Evolutionary conservation across 345 rosid genomes (phyloP).

Genomic region (Pistacia integerrima): DNA sequence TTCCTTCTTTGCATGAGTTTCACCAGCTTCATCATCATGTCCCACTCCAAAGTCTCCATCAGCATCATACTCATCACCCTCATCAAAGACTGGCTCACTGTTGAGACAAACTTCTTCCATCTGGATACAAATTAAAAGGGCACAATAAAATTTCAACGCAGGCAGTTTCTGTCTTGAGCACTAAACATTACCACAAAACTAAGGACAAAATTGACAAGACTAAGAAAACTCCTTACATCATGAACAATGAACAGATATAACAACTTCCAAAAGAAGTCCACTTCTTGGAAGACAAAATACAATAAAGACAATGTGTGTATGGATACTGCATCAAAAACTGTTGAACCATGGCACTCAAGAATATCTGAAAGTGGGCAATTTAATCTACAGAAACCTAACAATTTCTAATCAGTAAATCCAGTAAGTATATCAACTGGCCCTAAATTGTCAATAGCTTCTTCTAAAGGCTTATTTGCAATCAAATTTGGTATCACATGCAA

Average conservation of each 20-base stretch:
- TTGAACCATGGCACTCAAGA: neutral
- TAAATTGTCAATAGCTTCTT: neutral
- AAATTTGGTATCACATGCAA: neutral
- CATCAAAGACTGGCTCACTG: constrained; percentile 49
- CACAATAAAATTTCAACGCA: constrained; percentile 1
- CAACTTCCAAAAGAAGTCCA: neutral
- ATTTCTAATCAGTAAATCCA: neutral
- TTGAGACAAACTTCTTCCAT: constrained; percentile 63
- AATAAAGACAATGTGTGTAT: neutral
- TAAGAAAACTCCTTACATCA: neutral
- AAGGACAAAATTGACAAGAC: neutral
- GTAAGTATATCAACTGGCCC: neutral
- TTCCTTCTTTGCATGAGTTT: constrained; percentile 24
- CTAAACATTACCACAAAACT: neutral
- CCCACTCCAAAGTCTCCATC: constrained; percentile 32
- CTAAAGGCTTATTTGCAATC: neutral
- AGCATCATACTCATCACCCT: constrained; percentile 35
- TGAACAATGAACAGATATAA: neutral
- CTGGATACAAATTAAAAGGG: constrained; percentile 21
- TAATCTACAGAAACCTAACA: neutral
- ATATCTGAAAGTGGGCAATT: neutral
- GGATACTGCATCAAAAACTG: neutral
- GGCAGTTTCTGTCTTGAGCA: neutral
- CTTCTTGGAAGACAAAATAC: too few species aligned
- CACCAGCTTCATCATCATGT: constrained; percentile 25